Base-by-base conservation (phyloP, 2,329 filamentous ascomycete species). In the Lasiodiplodia sp. region DNA sequence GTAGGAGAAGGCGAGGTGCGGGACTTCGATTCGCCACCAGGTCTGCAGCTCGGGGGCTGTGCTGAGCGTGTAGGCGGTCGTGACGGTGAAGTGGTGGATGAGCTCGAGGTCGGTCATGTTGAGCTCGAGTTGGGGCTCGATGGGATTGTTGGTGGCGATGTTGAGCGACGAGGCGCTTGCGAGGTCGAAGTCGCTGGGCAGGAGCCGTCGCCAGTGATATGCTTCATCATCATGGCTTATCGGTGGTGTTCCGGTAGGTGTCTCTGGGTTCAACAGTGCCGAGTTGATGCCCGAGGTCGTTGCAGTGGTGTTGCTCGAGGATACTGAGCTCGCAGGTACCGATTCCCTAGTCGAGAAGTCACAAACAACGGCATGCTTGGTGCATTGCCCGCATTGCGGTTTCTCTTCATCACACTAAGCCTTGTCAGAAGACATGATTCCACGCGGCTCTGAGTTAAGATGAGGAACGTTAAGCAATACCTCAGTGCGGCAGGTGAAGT, bases 1-100 rank as follows among this genome's bases (percentile, higher is more conserved):
- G 71, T 81, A 78, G 7, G 79, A 76, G 58, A 83, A 80, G 2
- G 80, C 80, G 44, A 79, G 70, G 38, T 75, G 73, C 40, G 75
- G 72, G n/a, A 81, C 67, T 38, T 70, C 67, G 16, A 69, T 72
- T 10, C 71, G 68, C 53, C 69, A 74, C 12, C 77, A 70, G 3
- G 68, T 71, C 49, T 74, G 71, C 7, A 72, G 71, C 6, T 71
- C 71, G 2, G 71, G 56, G 18, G 72, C 68, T 7, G 68, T 58
- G 25, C 71, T 70, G 7, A 76, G 71, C 5, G 73, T 75, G 44
- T 69, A 67, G 38, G 72, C 74, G 11, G 76, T 78, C 16, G 71
- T 71, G 31, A 72, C 75, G 10, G 71, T 73, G 68, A 74, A 79
- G 66, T 79, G 75, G 65, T 79, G 77, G 6, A 79, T 69, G 7